Conservation (phyloP, 148 eudicot species). For the Arbutus unedo region DNA sequence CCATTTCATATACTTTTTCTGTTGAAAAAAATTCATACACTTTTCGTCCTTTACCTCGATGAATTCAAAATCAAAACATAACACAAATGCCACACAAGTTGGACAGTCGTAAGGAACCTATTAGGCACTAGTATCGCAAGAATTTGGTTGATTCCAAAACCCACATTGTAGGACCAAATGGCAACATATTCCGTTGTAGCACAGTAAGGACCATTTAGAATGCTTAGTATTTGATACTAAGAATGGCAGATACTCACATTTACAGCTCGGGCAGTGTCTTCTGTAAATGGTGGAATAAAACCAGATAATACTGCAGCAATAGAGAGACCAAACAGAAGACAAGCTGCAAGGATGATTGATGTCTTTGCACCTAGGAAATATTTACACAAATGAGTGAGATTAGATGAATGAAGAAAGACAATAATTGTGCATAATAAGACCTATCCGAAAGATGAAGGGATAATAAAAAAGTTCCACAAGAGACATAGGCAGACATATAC, state of each 20-base stretch:
- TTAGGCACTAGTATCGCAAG: not conserved
- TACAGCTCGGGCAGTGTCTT: slow-evolving; percentile 78
- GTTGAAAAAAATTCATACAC: too few relatives aligned
- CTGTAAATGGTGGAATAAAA: slow-evolving; percentile 65
- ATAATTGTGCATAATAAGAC: not conserved
- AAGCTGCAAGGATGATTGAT: slow-evolving; percentile 44
- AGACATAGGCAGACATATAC: not conserved
- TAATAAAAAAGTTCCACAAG: not conserved
- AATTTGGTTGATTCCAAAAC: not conserved
- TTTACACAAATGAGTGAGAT: not conserved
- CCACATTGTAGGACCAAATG: slow-evolving; percentile 1
- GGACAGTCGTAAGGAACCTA: not conserved
- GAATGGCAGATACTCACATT: slow-evolving; percentile 51
- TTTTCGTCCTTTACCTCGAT: not conserved
- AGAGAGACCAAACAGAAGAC: slow-evolving; percentile 62
- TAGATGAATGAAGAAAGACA: not conserved
- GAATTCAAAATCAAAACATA: not conserved
- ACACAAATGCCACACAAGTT: not conserved
- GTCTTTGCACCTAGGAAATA: slow-evolving; percentile 60
- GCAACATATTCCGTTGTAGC: not conserved
- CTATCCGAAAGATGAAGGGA: not conserved
- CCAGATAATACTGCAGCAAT: slow-evolving; percentile 56
- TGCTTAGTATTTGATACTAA: not conserved
- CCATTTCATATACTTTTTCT: too few relatives aligned
- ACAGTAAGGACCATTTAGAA: not conserved